Evolutionary conservation across 2,329 filamentous ascomycete genomes (phyloP).

Genomic region (Ascochyta pisi): DNA sequence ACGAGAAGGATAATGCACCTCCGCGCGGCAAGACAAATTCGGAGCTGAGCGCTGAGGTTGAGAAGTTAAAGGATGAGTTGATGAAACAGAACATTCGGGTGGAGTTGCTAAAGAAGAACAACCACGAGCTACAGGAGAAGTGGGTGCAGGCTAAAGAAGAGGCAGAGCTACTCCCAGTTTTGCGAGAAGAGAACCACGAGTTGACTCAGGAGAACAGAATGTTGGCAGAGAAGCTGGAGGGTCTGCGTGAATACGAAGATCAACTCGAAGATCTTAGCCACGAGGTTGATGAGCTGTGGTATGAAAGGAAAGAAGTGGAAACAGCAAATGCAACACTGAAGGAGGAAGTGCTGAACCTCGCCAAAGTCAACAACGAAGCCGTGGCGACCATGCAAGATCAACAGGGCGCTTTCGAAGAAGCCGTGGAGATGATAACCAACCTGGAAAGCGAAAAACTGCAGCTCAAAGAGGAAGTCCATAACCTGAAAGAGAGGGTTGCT

Average conservation of each 20-base stretch:
- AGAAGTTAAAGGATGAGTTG: slow-evolving; percentile 34
- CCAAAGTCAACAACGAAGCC: slow-evolving; percentile 37
- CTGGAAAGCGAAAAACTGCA: slow-evolving; percentile 37
- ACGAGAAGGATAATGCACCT: slow-evolving; percentile 25
- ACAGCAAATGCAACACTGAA: slow-evolving; percentile 32
- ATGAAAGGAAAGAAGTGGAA: slow-evolving; percentile 25
- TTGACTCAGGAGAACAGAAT: slow-evolving; percentile 34
- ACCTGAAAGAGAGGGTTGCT: slow-evolving; percentile 30
- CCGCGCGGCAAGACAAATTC: slow-evolving; percentile 37
- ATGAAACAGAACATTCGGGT: slow-evolving; percentile 44
- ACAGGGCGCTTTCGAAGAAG: slow-evolving; percentile 41
- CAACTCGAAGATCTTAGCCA: slow-evolving; percentile 20
- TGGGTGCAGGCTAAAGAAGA: slow-evolving; percentile 34
- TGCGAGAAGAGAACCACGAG: slow-evolving; percentile 37
- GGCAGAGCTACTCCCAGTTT: slow-evolving; percentile 34
- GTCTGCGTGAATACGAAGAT: slow-evolving; percentile 29
- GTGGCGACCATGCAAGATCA: slow-evolving; percentile 34
- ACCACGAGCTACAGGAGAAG: slow-evolving; percentile 37
- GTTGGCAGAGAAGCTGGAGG: slow-evolving; percentile 29
- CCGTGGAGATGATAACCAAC: slow-evolving; percentile 40
- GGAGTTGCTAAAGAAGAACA: slow-evolving; percentile 40
- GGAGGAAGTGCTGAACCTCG: slow-evolving; percentile 31
- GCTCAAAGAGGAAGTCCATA: slow-evolving; percentile 32
- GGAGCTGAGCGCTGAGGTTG: slow-evolving; percentile 38
- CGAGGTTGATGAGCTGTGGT: slow-evolving; percentile 22